Base-by-base conservation (phyloP, 1,284 basidiomycete genomes). In the Moniliophthora roreri region DNA sequence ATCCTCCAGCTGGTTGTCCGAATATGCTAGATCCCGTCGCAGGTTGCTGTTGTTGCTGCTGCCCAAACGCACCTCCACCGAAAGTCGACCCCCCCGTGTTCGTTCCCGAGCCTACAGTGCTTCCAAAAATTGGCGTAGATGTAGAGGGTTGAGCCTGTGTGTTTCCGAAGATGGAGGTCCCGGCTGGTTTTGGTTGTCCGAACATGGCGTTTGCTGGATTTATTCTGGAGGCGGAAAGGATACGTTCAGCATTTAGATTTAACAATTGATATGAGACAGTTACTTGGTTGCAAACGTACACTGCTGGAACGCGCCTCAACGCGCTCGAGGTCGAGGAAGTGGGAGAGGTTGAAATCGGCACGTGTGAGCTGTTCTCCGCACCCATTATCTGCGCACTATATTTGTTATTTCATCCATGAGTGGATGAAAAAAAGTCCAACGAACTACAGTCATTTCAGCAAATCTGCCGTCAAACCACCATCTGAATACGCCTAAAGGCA, bases 161-260 rank as follows among this genome's bases (percentile, higher is more conserved):
- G 23, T 34, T 32, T 7, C 49, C 49, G 28, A 50, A 50, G 64
- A 62, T 40, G 47, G 63, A 48, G 18, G 50, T 50, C 28, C 62
- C 62, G 34, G 61, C 23, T 1, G 66, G 58, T 50, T 66, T 70
- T 32, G 63, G 35, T 51, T 63, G 67, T 2, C 75, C 68, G 51
- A 76, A 76, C 28, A 73, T 52, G 23, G 70, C 59, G 16, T 16
- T 49, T n/a, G 39, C 41, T 18, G 74, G 68, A 55, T 75, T 75
- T 34, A 71, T 67, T 48, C 74, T 72, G 63, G 76, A 77, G 38
- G 72, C 72, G 20, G 75, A 63, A 18, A 67, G 53, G 51, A 73
- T 76, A n/a, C n/a, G n/a, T 49, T 11, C 23, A 15, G 41, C 5
- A 39, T 15, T 32, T 1, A 10, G 18, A n/a, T n/a, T 36, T 32